A percentile compares a stretch with the other conserved stretches of the same genome.
phyloP scores from a whole-genome alignment of 2,329 filamentous ascomycete genomes.

The Microthyrium microscopicum region DNA sequence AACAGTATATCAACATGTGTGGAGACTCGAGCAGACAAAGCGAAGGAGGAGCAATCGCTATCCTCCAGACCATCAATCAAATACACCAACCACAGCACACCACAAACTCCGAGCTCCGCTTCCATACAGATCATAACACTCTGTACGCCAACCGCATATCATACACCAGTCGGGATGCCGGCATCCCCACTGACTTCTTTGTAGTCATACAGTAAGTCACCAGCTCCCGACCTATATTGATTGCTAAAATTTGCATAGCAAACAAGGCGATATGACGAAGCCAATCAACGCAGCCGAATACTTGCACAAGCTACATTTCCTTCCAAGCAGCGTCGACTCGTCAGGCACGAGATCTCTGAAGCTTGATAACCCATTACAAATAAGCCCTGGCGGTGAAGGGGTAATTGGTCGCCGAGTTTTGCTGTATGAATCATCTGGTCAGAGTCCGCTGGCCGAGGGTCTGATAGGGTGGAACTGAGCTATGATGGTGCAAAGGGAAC shows the following conservation, averaged over 20 bases:
- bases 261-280: not conserved
- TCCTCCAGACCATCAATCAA: no score
- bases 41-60: constrained; percentile 4
- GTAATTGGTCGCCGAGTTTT: constrained; percentile 7
- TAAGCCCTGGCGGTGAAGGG: constrained; percentile 4
- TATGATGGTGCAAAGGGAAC: no score
- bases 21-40: constrained; percentile 1
- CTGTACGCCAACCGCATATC: not conserved
- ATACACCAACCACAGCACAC: not conserved
- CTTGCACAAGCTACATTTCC: not conserved
- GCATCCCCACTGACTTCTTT: not conserved
- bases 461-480: constrained; percentile 8
- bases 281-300: not conserved
- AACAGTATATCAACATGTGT: constrained; percentile 1
- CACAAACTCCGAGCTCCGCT: constrained; percentile 1
- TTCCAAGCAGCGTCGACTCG: constrained; percentile 1
- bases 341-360: not conserved
- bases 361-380: not conserved
- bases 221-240: not conserved
- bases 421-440: not conserved
- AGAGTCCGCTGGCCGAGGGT: constrained; percentile 3
- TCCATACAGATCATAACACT: not conserved
- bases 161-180: not conserved
- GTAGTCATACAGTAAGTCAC: constrained; percentile 6
- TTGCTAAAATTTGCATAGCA: not conserved